Conservation (phyloP, 805 yeast genomes). For the Sugiyamaella qingdaonensis region DNA sequence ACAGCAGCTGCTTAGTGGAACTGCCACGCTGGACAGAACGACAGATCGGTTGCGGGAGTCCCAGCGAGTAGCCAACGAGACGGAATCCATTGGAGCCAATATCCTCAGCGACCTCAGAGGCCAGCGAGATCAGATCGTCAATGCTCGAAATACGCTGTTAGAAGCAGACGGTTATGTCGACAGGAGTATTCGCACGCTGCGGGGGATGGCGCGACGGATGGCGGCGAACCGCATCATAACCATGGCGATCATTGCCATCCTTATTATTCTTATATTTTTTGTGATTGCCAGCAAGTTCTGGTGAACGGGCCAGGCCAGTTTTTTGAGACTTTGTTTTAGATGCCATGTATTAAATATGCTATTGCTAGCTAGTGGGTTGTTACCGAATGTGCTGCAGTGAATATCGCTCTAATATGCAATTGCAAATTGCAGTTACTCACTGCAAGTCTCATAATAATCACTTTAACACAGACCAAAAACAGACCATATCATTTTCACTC, state of each 20-base stretch:
- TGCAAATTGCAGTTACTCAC: no score
- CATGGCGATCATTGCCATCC: slow-evolving; percentile 84
- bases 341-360: background rate
- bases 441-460: no score
- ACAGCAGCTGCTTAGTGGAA: slow-evolving; percentile 70
- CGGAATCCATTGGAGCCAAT: slow-evolving; percentile 87
- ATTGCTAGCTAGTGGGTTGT: background rate
- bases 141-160: slow-evolving; percentile 77
- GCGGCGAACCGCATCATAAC: slow-evolving; percentile 88
- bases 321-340: no score
- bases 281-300: slow-evolving; percentile 81
- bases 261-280: slow-evolving; percentile 72
- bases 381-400: background rate
- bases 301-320: slow-evolving; percentile 27
- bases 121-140: slow-evolving; percentile 87
- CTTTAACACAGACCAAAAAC: no score
- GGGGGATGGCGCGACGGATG: slow-evolving; percentile 81
- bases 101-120: slow-evolving; percentile 84
- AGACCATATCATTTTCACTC: no score
- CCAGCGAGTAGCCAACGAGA: slow-evolving; percentile 85
- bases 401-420: no score
- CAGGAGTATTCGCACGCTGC: slow-evolving; percentile 76
- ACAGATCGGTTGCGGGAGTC: slow-evolving; percentile 81
- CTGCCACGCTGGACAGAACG: slow-evolving; percentile 75
- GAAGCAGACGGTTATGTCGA: slow-evolving; percentile 95